Base-by-base conservation (phyloP, 257 asterid species). In the Ilex asprella region DNA sequence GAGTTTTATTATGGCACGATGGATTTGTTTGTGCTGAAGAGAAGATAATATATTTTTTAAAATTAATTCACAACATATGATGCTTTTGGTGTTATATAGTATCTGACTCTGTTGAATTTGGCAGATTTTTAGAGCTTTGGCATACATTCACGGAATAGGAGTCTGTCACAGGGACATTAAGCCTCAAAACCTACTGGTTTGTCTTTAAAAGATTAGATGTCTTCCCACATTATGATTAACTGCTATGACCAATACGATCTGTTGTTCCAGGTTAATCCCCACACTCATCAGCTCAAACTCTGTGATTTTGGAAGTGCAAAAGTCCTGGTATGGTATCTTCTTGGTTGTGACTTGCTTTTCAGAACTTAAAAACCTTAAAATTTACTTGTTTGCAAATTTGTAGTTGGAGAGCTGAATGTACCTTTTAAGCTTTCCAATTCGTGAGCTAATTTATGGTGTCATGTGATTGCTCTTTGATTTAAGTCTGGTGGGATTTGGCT, bases 251-350 rank as follows among this genome's bases (percentile, higher is more conserved):
- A 16, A 14, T 52, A 46, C 74, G 13, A 6, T 16, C 60, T 60
- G 29, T 54, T 81, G 55, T 68, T 71, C 62, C 87, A 88, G 96
- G 96, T 88, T 47, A 88, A 88, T 80, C 96, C 96, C 59, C 96
- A 86, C 67, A 82, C 88, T 27, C 95, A 88, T 71, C 96, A 86
- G 80, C 89, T 88, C 68, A 86, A 86, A 75, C 80, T 88, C 43
- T 86, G 95, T 68, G 96, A 88, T 67, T 88, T 88, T 72, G 96
- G 96, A 71, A 86, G 96, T 72, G 95, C 96, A 53, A 88, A 88
- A 82, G 90, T 82, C 73, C 72, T 88, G 95, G 96, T 86, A 83
- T 7, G 41, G 30, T 53, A 53, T 53, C 30, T 35, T 2, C 41
- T 35, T 35, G 41, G 41, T 35, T 35, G 41, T 35, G 41, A 35